Evolutionary conservation across 2,329 filamentous ascomycete genomes (phyloP).

Genomic region (Zasmidium citrigriseum): DNA sequence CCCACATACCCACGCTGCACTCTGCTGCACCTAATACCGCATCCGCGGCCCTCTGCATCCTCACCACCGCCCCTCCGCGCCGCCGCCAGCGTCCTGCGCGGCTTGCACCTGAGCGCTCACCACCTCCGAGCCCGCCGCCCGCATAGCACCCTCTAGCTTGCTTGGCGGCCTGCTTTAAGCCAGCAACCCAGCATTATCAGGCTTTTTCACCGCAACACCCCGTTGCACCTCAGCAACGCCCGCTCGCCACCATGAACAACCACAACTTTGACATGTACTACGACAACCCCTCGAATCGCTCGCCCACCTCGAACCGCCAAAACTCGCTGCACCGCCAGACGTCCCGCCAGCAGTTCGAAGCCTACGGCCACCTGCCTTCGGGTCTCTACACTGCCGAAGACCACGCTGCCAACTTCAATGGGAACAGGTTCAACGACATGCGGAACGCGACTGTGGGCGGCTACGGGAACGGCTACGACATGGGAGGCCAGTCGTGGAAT

Average conservation of each 20-base stretch:
- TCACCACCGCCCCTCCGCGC: neutral
- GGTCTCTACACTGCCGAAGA: slow-evolving; percentile 73
- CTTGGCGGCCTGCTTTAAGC: slow-evolving; percentile 6
- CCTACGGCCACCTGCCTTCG: slow-evolving; percentile 65
- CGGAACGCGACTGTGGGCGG: slow-evolving; percentile 59
- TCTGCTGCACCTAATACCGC: neutral
- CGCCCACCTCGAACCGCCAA: slow-evolving; percentile 71
- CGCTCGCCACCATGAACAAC: slow-evolving; percentile 31
- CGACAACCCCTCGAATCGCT: slow-evolving; percentile 66
- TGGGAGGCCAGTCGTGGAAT: slow-evolving; percentile 75
- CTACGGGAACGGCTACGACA: slow-evolving; percentile 69
- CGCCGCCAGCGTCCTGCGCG: neutral
- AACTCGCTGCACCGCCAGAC: slow-evolving; percentile 66
- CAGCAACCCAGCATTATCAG: slow-evolving; percentile 4
- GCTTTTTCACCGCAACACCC: slow-evolving; percentile 14
- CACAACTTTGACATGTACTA: slow-evolving; percentile 66
- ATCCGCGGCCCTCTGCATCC: slow-evolving; percentile 5
- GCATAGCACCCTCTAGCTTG: slow-evolving; percentile 2
- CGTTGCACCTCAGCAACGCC: slow-evolving; percentile 1
- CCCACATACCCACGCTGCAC: neutral
- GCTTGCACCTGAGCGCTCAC: neutral
- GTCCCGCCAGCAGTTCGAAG: slow-evolving; percentile 74
- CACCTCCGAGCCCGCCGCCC: slow-evolving; percentile 1
- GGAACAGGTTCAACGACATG: slow-evolving; percentile 62
- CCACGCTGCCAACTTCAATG: slow-evolving; percentile 51